These are phyloP conservation scores for Crithidia thermophila DNA, from an alignment of 208 protist species.

Conservation along the genomic window DNA sequence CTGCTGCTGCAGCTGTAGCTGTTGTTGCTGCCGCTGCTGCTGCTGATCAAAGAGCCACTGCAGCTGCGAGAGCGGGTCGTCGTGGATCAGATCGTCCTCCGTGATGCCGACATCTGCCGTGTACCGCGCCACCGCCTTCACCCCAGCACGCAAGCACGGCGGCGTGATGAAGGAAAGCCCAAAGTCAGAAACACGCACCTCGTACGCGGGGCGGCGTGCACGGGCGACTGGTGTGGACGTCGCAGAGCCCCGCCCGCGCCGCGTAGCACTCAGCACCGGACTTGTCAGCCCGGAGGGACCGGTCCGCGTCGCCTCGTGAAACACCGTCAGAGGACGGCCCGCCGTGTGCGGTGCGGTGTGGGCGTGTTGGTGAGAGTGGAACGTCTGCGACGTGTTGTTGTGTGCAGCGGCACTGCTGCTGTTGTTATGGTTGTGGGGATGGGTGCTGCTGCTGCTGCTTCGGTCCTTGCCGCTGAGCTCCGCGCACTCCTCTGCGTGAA, in stretches of 20 bases:
- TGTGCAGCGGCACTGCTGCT: too few relatives aligned
- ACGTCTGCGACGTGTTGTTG: too few relatives aligned
- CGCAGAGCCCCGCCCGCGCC: not conserved
- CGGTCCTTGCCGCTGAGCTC: too few relatives aligned
- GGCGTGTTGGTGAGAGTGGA: too few relatives aligned
- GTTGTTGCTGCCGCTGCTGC: conserved; percentile 4
- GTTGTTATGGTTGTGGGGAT: too few relatives aligned
- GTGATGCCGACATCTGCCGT: conserved; percentile 9
- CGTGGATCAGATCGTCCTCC: conserved; percentile 23
- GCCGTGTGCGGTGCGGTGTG: too few relatives aligned
- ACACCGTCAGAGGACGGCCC: too few relatives aligned
- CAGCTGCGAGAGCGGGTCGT: conserved; percentile 26
- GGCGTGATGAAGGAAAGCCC: conserved; percentile 52
- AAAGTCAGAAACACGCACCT: conserved; percentile 50
- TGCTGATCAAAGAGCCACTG: conserved; percentile 27
- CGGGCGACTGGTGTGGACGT: not conserved
- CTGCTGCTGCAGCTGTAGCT: too few relatives aligned
- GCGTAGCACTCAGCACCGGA: not conserved
- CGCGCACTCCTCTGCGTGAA: too few relatives aligned
- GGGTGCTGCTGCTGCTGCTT: too few relatives aligned
- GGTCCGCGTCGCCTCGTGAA: too few relatives aligned
- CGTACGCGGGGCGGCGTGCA: conserved; percentile 28
- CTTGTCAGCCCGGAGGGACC: not conserved
- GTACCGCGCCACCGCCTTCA: conserved; percentile 22
- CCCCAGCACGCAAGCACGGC: conserved; percentile 34